Conservation (phyloP, 208 protist genomes). For the Acanthamoeba sp. region DNA sequence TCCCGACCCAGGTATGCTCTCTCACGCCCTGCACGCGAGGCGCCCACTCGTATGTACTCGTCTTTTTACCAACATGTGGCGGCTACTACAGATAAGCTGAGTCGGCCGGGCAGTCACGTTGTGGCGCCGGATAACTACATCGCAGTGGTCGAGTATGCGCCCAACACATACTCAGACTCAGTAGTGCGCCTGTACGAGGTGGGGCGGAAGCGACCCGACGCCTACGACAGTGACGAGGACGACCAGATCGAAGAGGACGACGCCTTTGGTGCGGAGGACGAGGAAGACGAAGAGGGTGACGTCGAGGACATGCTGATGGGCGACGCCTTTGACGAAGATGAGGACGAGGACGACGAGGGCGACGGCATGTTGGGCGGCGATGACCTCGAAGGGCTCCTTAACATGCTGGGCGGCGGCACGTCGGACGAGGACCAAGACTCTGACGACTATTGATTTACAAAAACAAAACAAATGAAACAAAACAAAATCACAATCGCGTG, state of each 20-base stretch:
- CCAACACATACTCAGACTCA: constrained; percentile 20
- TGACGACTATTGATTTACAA: neutral
- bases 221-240: constrained; percentile 74
- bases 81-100: neutral
- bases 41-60: neutral
- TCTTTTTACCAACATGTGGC: too few relatives aligned
- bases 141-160: constrained; percentile 59
- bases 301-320: constrained; percentile 25
- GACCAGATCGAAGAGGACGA: constrained; percentile 70
- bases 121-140: constrained; percentile 69
- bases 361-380: neutral
- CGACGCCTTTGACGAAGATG: constrained; percentile 15
- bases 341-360: neutral
- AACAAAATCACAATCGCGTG: neutral
- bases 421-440: neutral
- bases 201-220: constrained; percentile 68
- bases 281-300: constrained; percentile 74
- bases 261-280: neutral
- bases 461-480: neutral
- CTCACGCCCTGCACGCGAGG: neutral
- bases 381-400: neutral
- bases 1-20: constrained; percentile 2
- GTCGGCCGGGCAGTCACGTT: neutral
- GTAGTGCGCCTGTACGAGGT: constrained; percentile 77
- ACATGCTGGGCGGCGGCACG: neutral